These are phyloP conservation scores for Aureobasidium sp. DNA, from an alignment of 2,329 filamentous ascomycete genomes.

Conservation along the genomic window DNA sequence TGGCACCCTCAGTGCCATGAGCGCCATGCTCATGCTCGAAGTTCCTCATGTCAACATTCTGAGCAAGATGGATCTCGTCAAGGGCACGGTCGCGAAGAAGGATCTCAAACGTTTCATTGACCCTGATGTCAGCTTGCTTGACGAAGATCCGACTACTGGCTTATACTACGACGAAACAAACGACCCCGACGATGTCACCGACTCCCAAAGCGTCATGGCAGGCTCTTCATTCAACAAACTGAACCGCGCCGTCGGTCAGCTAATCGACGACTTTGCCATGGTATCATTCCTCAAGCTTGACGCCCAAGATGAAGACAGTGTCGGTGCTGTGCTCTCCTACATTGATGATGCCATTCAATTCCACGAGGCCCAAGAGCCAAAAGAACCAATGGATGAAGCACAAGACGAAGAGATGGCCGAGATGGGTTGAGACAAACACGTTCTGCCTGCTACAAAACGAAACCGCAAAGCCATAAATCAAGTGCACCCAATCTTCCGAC, in stretches of 20 bases:
- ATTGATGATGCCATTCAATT: constrained; percentile 92
- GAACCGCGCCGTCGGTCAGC: constrained; percentile 77
- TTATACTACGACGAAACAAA: constrained; percentile 32
- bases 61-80: constrained; percentile 96
- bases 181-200: constrained; percentile 42
- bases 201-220: constrained; percentile 64
- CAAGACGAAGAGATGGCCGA: constrained; percentile 46
- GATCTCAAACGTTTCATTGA: constrained; percentile 86
- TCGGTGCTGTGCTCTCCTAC: constrained; percentile 75
- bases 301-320: constrained; percentile 84
- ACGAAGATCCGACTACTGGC: constrained; percentile 62
- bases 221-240: constrained; percentile 74
- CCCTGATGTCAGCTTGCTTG: constrained; percentile 72
- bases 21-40: constrained; percentile 97
- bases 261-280: constrained; percentile 98
- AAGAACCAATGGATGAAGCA: constrained; percentile 56
- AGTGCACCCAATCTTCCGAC: background rate
- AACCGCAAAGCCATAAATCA: background rate
- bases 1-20: constrained; percentile 92
- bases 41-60: constrained; percentile 93
- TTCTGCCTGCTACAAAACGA: background rate
- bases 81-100: constrained; percentile 76
- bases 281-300: constrained; percentile 89
- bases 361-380: constrained; percentile 86
- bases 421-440: constrained; percentile 19